These are phyloP conservation scores for Periconia macrospinosa DNA, from an alignment of 2,329 filamentous ascomycete genomes.

Conservation along the genomic window DNA sequence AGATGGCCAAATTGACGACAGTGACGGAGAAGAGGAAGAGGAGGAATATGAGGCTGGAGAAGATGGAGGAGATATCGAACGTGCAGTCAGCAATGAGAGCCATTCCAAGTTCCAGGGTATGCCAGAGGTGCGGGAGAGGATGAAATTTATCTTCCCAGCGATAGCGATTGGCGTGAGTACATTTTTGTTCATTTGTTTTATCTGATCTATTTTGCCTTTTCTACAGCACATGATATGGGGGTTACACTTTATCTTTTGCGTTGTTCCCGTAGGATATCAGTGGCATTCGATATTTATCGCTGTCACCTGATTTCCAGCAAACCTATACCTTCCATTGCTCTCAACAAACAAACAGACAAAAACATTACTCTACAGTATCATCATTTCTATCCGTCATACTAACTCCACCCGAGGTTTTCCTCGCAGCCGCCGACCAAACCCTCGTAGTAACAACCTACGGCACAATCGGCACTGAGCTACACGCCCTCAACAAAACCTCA, in stretches of 20 bases:
- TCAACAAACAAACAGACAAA: neutral
- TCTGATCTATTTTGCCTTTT: neutral
- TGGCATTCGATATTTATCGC: too few species aligned
- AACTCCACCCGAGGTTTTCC: constrained; percentile 59
- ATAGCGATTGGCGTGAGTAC: constrained; percentile 62
- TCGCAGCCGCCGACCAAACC: constrained; percentile 74
- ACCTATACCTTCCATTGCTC: too few species aligned
- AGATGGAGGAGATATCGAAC: constrained; percentile 39
- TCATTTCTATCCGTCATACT: neutral
- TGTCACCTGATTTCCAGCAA: too few species aligned
- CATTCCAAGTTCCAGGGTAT: constrained; percentile 47
- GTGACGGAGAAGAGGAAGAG: constrained; percentile 7
- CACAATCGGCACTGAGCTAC: constrained; percentile 73
- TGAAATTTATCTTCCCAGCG: constrained; percentile 64
- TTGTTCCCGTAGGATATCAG: too few species aligned
- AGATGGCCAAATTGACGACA: constrained; percentile 13
- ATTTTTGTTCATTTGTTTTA: neutral
- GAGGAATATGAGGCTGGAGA: neutral
- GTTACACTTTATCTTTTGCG: too few species aligned
- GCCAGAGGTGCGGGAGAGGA: constrained; percentile 52
- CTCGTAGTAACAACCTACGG: constrained; percentile 78
- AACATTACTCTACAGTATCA: neutral
- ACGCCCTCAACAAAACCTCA: constrained; percentile 72
- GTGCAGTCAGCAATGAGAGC: constrained; percentile 35
- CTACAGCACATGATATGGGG: neutral